These are phyloP conservation scores for Cicer chorassanicum DNA, from an alignment of 306 rosid genomes.

Conservation along the genomic window DNA sequence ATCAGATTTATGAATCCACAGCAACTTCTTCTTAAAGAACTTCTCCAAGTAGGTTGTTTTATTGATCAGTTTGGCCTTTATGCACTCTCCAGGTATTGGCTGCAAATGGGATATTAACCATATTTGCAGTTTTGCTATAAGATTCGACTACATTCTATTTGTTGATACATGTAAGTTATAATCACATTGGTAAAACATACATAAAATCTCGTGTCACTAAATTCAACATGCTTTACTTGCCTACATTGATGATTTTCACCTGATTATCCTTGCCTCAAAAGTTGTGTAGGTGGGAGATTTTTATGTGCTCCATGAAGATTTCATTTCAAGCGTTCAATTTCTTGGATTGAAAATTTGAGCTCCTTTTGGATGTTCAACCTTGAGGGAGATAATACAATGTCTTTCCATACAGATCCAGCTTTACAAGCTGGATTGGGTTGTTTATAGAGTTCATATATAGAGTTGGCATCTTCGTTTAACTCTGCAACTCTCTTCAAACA, in stretches of 20 bases:
- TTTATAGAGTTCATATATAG: conserved; percentile 82
- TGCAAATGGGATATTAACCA: background rate
- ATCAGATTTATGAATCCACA: no score
- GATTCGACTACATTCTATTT: conserved; percentile 34
- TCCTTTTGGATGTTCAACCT: conserved; percentile 85
- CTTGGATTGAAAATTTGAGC: conserved; percentile 88
- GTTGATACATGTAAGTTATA: conserved; percentile 41
- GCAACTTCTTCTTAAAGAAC: background rate
- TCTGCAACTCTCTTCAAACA: conserved; percentile 72
- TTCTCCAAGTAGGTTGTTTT: conserved; percentile 27
- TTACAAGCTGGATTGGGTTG: conserved; percentile 75
- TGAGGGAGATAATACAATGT: conserved; percentile 89
- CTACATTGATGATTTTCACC: conserved; percentile 11
- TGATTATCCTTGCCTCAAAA: conserved; percentile 30
- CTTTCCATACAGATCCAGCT: conserved; percentile 92
- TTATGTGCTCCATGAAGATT: conserved; percentile 33
- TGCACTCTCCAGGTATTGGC: background rate
- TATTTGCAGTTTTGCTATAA: conserved; percentile 16
- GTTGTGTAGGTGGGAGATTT: conserved; percentile 12
- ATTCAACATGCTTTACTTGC: conserved; percentile 24
- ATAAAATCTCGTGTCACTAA: conserved; percentile 35
- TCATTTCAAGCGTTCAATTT: conserved; percentile 60
- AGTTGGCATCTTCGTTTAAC: conserved; percentile 68
- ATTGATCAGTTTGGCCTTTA: conserved; percentile 8
- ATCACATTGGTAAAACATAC: conserved; percentile 37